A percentile compares a stretch with the other conserved stretches of the same genome.
phyloP scores from a whole-genome alignment of 83 land plant genomes.

The Thuja plicata region DNA sequence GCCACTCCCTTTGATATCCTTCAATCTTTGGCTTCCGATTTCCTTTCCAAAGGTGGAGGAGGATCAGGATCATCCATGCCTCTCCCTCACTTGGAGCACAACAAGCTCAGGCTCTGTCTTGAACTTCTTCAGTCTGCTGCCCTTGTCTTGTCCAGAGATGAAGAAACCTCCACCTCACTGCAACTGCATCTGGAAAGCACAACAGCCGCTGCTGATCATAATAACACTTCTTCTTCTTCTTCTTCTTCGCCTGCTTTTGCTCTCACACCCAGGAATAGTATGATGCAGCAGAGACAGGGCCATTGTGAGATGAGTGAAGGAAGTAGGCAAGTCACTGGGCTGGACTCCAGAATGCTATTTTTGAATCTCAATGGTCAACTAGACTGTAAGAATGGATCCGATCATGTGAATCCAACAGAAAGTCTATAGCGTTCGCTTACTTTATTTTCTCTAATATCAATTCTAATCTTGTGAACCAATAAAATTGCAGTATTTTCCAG shows the following conservation, averaged over 20 bases:
- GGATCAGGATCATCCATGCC: constrained; percentile 13
- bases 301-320: constrained; percentile 22
- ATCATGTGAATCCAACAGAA: background rate
- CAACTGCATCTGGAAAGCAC: constrained; percentile 12
- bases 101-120: constrained; percentile 80
- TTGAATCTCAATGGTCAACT: constrained; percentile 46
- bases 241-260: background rate
- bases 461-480: background rate
- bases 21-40: constrained; percentile 61
- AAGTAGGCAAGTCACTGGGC: background rate
- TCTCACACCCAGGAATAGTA: constrained; percentile 1
- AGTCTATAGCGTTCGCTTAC: background rate
- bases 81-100: constrained; percentile 61
- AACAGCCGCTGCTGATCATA: background rate
- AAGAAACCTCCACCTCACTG: constrained; percentile 24
- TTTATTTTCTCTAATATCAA: background rate
- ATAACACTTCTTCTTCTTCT: background rate
- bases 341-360: constrained; percentile 59
- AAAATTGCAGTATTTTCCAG: background rate
- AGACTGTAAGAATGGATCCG: constrained; percentile 4
- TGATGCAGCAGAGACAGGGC: constrained; percentile 11
- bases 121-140: constrained; percentile 89
- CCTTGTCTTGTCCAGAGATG: constrained; percentile 68
- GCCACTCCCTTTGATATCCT: constrained; percentile 86
- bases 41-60: constrained; percentile 37